phyloP scores from a whole-genome alignment of 2,329 filamentous ascomycete genomes.

The Tolypocladium pustulatum region DNA sequence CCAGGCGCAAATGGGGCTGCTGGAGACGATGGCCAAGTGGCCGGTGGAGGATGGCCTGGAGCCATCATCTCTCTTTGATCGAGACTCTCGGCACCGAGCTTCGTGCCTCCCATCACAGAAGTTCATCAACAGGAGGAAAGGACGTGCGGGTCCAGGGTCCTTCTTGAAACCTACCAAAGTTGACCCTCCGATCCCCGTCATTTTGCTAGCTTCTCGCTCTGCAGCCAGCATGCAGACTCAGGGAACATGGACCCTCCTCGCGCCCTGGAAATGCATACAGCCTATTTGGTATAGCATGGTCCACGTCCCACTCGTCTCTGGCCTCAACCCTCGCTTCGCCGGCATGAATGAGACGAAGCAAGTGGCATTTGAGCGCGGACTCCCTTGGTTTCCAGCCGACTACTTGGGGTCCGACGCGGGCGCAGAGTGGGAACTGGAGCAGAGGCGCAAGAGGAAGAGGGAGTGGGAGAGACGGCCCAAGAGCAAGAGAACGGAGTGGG shows the following conservation, averaged over 20 bases:
- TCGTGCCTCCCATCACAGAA: conserved; percentile 64
- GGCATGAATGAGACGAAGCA: conserved; percentile 73
- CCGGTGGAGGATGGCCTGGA: conserved; percentile 44
- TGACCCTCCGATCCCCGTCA: conserved; percentile 70
- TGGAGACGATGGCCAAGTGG: conserved; percentile 57
- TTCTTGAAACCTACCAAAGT: conserved; percentile 43
- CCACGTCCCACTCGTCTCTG: conserved; percentile 69
- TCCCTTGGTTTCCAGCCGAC: conserved; percentile 81
- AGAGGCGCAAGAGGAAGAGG: conserved; percentile 61
- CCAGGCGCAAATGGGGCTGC: conserved; percentile 29
- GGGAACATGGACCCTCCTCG: conserved; percentile 70
- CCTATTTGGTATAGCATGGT: conserved; percentile 81
- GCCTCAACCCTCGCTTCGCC: conserved; percentile 72
- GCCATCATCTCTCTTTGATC: conserved; percentile 54
- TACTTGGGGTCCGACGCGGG: conserved; percentile 72
- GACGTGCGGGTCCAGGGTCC: conserved; percentile 50
- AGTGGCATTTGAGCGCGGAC: conserved; percentile 66
- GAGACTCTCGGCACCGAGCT: conserved; percentile 53
- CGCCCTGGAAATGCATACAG: conserved; percentile 83
- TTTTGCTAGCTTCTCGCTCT: conserved; percentile 53
- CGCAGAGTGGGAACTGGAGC: conserved; percentile 62
- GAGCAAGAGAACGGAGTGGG: conserved; percentile 69
- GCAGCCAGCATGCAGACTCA: conserved; percentile 38
- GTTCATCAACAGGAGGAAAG: conserved; percentile 67
- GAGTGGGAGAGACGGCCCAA: conserved; percentile 72